Evolutionary conservation across 805 yeast genomes (phyloP), one percentile per base, ranked within the genome.

Genomic region (Starmera caribaea): DNA sequence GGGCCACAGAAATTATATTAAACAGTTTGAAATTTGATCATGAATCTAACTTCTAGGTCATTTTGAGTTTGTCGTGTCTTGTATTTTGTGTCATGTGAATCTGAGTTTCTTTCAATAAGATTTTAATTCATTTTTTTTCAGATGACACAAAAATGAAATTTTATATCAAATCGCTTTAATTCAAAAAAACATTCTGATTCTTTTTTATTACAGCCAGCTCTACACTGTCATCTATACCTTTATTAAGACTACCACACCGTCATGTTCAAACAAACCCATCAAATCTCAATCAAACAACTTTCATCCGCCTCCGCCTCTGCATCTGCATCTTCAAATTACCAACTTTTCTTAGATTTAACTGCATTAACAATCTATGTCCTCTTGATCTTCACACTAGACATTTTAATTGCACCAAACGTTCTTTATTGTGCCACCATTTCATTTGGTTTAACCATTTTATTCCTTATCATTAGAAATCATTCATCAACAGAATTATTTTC

Each of bases 361-460:
- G 12, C 15, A 32, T 32, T 15, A 21, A 21, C 15, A 15, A 15
- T 32, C 15, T 16, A 32, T 27, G 12, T 35, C 3, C 4, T 24
- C 3, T 15, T 41, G 5, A 12, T 41, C 6, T 21, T 41, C 10
- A 28, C 29, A 5, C n/a, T 41, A 28, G 40, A 41, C 26, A 14
- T 14, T 5, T 16, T 16, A 12, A 34, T 29, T 12, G 32, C 39
- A 10, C 37, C 38, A 21, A 37, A 38, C 34, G n/a, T 33, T 10
- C 11, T 36, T 2, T 4, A 16, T 5, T 38, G 45, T 15, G 38
- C 38, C 0, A 32, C 31, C 6, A 15, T 39, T 8, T 42, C 45
- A 9, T 28, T 42, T 16, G 10, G 36, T 16, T 37, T 44, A 13
- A 30, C 38, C 2, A 24, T 35, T 14, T 40, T 42, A 9, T 34